Evolutionary conservation across 805 yeast species (phyloP), one percentile per base, ranked within the genome.

Genomic region (Lipomyces yamadae): DNA sequence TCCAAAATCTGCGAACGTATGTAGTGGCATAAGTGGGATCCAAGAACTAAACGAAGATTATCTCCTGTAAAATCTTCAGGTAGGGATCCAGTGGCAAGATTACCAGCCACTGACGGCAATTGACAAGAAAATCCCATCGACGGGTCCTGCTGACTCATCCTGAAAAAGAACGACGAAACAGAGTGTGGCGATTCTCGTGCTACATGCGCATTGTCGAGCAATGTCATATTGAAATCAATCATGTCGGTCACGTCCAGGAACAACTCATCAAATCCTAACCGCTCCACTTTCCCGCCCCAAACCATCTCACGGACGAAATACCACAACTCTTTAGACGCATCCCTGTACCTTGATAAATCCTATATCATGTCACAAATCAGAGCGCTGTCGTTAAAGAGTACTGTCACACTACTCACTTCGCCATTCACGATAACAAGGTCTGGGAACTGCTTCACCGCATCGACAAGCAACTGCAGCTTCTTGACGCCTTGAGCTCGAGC

Each of bases 241-340:
- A 63, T 59, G 4, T 13, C 55, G 13, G 64, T 64, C 15, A 64
- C 67, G 32, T 64, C 67, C 30, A 64, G 13, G 10, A 53, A 64
- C 56, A 64, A 35, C 56, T 64, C 67, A 35, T 64, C 67, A 30
- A 64, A 34, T 11, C 67, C 67, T 32, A 64, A 56, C 37, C 67
- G 32, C 39, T 64, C 67, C 7, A 64, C 66, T 13, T 39, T 33
- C 42, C 56, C 56, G 11, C 42, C 50, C 66, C 66, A 53, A 7
- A 64, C 61, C 33, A 61, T 18, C 4, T 33, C 42, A 4, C 37
- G 45, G 35, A 52, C 56, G 24, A 62, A 32, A 6, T 62, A 42
- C 60, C 65, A 64, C 13, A 64, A 37, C 35, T 55, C 56, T 54
- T 53, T 62, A 10, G 67, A 62, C 7, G 61, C 67, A 29, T 60